phyloP scores from a whole-genome alignment of 495 filamentous ascomycete genomes.

The Emericellopsis terricola region DNA sequence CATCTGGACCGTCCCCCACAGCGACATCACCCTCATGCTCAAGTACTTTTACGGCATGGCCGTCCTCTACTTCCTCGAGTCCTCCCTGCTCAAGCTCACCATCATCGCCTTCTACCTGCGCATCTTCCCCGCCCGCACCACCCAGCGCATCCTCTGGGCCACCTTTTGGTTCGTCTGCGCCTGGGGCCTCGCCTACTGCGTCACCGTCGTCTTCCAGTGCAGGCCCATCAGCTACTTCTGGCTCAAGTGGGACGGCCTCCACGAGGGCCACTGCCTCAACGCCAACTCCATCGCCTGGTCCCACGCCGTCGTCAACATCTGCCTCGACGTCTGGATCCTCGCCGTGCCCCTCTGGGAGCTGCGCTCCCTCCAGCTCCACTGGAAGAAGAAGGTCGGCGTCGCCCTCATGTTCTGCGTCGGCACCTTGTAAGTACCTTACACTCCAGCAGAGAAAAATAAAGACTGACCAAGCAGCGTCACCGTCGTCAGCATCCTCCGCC shows the following conservation, averaged over 20 bases:
- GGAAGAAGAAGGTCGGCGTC: constrained; percentile 29
- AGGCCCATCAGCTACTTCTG: constrained; percentile 12
- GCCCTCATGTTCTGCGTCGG: constrained; percentile 34
- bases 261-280: constrained; percentile 10
- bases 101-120: constrained; percentile 23
- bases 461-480: constrained; percentile 5
- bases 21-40: constrained; percentile 9
- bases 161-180: constrained; percentile 7
- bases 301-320: constrained; percentile 30
- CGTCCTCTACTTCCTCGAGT: constrained; percentile 12
- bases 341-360: constrained; percentile 30
- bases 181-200: constrained; percentile 5
- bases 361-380: constrained; percentile 19
- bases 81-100: constrained; percentile 20
- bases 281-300: constrained; percentile 14
- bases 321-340: constrained; percentile 33
- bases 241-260: constrained; percentile 9
- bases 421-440: constrained; percentile 22
- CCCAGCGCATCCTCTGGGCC: constrained; percentile 8
- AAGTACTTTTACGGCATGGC: constrained; percentile 8
- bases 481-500: constrained; percentile 8
- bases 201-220: constrained; percentile 12
- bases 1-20: constrained; percentile 13
- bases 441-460: not conserved
- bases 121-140: constrained; percentile 8